These are phyloP conservation scores for Colletotrichum sp. DNA, from an alignment of 2,329 filamentous ascomycete genomes.

Conservation along the genomic window DNA sequence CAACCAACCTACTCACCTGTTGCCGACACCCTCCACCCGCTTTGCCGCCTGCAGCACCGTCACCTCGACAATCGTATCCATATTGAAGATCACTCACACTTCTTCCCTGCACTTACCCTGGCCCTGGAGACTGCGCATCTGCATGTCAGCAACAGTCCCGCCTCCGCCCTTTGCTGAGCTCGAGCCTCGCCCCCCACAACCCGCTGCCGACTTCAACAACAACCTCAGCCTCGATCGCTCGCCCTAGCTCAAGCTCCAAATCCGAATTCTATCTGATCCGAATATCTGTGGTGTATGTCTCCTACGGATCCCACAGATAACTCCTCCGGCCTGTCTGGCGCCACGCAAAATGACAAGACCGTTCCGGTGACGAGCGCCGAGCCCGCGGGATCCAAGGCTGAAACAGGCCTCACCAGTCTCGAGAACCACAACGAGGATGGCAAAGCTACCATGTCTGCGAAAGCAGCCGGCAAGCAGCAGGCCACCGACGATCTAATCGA, in stretches of 20 bases:
- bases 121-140: background rate
- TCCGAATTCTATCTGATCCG: background rate
- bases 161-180: constrained; percentile 9
- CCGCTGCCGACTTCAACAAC: background rate
- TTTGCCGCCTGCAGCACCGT: background rate
- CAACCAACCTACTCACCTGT: background rate
- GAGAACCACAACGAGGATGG: background rate
- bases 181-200: constrained; percentile 5
- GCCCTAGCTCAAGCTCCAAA: background rate
- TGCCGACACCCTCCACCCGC: background rate
- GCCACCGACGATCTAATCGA: constrained; percentile 20
- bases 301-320: constrained; percentile 14
- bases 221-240: background rate
- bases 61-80: background rate
- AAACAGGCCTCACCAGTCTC: constrained; percentile 8
- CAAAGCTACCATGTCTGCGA: constrained; percentile 5
- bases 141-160: constrained; percentile 6
- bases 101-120: background rate
- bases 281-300: constrained; percentile 23
- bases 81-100: background rate
- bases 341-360: constrained; percentile 9
- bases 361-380: constrained; percentile 23
- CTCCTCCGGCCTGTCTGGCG: constrained; percentile 11
- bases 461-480: constrained; percentile 11
- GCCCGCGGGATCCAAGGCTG: constrained; percentile 20